Base-by-base conservation (phyloP, 768 basidiomycete species). In the Boletus sensibilis region DNA sequence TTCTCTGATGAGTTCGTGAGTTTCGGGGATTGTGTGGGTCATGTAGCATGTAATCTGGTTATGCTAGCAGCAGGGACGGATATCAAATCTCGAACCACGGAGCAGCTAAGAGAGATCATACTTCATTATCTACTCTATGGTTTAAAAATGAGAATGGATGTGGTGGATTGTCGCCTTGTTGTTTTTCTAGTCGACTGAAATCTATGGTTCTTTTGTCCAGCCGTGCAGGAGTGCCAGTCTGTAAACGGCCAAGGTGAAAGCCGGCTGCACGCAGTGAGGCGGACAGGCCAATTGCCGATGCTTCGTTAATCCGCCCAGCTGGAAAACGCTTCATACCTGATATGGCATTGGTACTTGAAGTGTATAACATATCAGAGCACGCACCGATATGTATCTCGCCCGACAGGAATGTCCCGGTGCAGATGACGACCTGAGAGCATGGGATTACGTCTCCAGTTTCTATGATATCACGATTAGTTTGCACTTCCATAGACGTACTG, bases 301-400 rank as follows among this genome's bases (percentile, higher is more conserved):
- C 79, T 59, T 92, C 89, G 38, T 82, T 80, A 53, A 92, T 77
- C 42, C 91, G 78, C 16, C 92, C 91, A 9, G 92, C 91, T 5
- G 92, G 90, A 62, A 86, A 85, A 18, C 83, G 79, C 57, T 85
- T 86, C 74, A 85, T 79, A 42, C 87, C 86, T 88, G 41, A 13
- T 0, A 31, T 38, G 25, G 16, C 3, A 18, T 60, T n/a, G 8
- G 35, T 10, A 23, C 23, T 21, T 10, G 14, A 29, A 39, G 45
- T 23, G 12, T 1, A 40, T 7, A n/a, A n/a, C 18, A 47, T 13
- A 31, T 38, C 51, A 39, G 29, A 11, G 8, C 25, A 49, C 69
- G 27, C 63, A 85, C 92, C 93, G 44, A 96, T 90, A 64, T 95
- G 93, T 43, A 94, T 92, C 73, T 95, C 91, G 12, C 91, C 94